Evolutionary conservation across 1,139 yeast species (phyloP).

Genomic region (Meyerozyma guilliermondii): DNA sequence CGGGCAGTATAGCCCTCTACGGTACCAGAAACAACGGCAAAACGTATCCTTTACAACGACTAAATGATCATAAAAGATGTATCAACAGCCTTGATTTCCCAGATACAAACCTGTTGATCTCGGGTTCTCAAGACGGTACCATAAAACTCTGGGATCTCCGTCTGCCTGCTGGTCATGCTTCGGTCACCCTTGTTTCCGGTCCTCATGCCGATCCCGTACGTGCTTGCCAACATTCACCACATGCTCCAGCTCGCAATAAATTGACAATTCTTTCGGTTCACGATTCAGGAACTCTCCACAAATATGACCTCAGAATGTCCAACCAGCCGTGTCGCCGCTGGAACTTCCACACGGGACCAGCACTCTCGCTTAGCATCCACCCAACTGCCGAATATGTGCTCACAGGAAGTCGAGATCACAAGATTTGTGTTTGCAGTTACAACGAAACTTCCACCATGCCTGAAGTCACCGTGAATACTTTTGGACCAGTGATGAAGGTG

Average conservation of each 20-base stretch:
- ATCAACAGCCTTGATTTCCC: conserved; percentile 77
- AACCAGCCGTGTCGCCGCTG: conserved; percentile 62
- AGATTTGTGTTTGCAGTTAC: conserved; percentile 73
- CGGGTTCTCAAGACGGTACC: conserved; percentile 91
- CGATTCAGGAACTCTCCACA: conserved; percentile 83
- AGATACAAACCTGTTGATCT: conserved; percentile 52
- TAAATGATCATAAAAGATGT: conserved; percentile 73
- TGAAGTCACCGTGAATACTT: conserved; percentile 65
- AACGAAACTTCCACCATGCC: conserved; percentile 45
- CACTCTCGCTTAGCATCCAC: conserved; percentile 83
- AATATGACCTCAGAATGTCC: conserved; percentile 66
- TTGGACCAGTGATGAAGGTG: conserved; percentile 73
- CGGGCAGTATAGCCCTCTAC: conserved; percentile 32
- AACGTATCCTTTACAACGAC: conserved; percentile 37
- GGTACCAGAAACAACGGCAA: conserved; percentile 32
- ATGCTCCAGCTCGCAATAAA: conserved; percentile 28
- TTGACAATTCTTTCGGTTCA: conserved; percentile 55
- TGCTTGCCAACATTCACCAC: conserved; percentile 57
- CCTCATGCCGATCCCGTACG: conserved; percentile 63
- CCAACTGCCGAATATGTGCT: conserved; percentile 76
- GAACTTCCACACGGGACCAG: conserved; percentile 91
- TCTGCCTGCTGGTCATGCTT: conserved; percentile 40
- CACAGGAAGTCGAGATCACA: conserved; percentile 91
- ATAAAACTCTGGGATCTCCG: conserved; percentile 87
- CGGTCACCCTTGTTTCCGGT: conserved; percentile 36